Percentiles rank a stretch among this genome's conserved stretches.
Evolutionary conservation across 768 basidiomycete genomes (phyloP).

Genomic region (Pulveroboletus frians): DNA sequence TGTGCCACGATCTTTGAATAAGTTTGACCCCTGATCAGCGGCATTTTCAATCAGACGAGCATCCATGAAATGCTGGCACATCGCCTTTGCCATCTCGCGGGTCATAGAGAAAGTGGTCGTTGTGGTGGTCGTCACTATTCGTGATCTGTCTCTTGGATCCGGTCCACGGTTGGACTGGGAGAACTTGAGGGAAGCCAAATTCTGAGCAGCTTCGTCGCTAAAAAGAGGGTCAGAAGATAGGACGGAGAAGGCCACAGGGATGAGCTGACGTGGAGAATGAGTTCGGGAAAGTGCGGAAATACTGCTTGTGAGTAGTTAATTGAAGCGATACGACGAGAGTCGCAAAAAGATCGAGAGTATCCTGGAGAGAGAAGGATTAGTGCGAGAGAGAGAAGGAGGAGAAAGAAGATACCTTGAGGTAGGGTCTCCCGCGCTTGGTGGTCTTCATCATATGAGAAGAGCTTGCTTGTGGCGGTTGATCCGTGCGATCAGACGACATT

Average conservation of each 20-base stretch:
- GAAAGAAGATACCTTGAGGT: constrained; percentile 64
- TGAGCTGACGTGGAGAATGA: constrained; percentile 88
- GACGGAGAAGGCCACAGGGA: not conserved
- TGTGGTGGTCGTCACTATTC: constrained; percentile 98
- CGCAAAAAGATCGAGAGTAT: constrained; percentile 96
- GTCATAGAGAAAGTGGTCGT: constrained; percentile 99
- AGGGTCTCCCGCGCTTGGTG: constrained; percentile 91
- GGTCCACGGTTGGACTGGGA: constrained; percentile 98
- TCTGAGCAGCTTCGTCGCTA: constrained; percentile 92
- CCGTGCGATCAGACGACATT: constrained; percentile 40
- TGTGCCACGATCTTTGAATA: constrained; percentile 97
- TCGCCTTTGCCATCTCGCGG: constrained; percentile 98
- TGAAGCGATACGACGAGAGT: constrained; percentile 93
- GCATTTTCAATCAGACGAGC: constrained; percentile 97
- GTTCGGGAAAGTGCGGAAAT: constrained; percentile 92
- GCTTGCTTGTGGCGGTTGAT: constrained; percentile 45
- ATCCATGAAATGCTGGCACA: constrained; percentile 99
- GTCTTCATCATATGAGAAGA: constrained; percentile 99
- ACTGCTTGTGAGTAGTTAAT: constrained; percentile 85
- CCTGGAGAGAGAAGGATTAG: constrained; percentile 42
- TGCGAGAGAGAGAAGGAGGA: constrained; percentile 5
- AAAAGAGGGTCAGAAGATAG: constrained; percentile 7
- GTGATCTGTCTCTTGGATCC: constrained; percentile 95
- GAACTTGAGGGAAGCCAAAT: constrained; percentile 93
- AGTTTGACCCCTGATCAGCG: constrained; percentile 77